Base-by-base conservation (phyloP, 2,329 filamentous ascomycete genomes). In the Metarhizium robertsii region DNA sequence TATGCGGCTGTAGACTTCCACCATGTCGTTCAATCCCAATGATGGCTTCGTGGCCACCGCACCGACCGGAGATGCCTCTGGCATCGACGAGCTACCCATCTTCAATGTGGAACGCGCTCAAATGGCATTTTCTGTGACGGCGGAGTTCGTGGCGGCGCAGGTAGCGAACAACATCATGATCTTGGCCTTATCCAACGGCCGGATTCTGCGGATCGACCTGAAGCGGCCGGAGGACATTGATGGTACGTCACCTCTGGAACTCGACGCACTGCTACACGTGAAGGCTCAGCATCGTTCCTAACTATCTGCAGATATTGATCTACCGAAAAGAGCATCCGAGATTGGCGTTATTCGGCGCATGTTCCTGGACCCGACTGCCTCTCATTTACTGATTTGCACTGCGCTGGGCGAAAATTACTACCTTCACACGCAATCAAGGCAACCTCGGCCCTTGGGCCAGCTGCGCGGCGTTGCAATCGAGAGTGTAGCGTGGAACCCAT, bases 141-240 rank as follows among this genome's bases (percentile, higher is more conserved):
- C 92, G 61, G 90, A 96, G 71, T 97, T 99, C 68, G 94, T 96
- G 50, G 92, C 94, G 18, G 92, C 92, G 45, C 92, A 96, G 72
- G 92, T 97, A 55, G 92, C 92, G 61, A 97, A 99, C 73, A 96
- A 99, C 76, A 92, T 97, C 59, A 81, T 99, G 56, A 85, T 97
- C 25, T 79, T 99, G 53, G 94, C 94, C 45, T 80, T 99, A 42
- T 92, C 91, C 5, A 96, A 92, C 57, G 90, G 91, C 52, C 87
- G 92, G 63, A 94, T 99, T 60, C 76, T 99, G 57, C 85, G 94
- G 58, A 99, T 99, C 69, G 94, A 97, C 69, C 76, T 97, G 53
- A 91, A 96, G 71, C 89, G 87, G 66, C 88, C 94, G 6, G 90
- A 92, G 67, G 94, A 99, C 71, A 96, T 99, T 66, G 94, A 99